phyloP scores from a whole-genome alignment of 2,329 filamentous ascomycete species.

The Chaetomium sp. region DNA sequence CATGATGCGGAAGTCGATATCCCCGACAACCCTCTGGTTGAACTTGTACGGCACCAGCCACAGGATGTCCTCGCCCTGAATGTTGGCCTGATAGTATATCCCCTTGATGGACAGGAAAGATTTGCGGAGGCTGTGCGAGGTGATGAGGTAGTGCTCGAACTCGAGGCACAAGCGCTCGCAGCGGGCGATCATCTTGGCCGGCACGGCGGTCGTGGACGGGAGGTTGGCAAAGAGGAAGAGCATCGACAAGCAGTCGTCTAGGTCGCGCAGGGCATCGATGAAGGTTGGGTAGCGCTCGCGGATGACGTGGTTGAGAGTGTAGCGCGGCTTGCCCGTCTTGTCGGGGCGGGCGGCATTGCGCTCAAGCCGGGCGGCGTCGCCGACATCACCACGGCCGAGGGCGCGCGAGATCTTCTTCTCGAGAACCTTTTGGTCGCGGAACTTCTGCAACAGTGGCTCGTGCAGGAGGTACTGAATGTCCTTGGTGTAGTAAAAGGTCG shows the following conservation, averaged over 20 bases:
- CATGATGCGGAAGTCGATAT: constrained; percentile 99
- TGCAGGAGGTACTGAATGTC: constrained; percentile 98
- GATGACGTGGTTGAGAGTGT: constrained; percentile 94
- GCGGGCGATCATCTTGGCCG: constrained; percentile 91
- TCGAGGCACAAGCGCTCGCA: constrained; percentile 93
- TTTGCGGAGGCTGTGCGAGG: constrained; percentile 87
- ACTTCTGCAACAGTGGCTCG: constrained; percentile 90
- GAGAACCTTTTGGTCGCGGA: constrained; percentile 94
- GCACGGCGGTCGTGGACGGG: constrained; percentile 84
- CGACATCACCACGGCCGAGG: constrained; percentile 85
- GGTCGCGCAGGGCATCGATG: constrained; percentile 86
- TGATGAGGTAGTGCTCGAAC: constrained; percentile 97
- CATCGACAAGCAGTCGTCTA: constrained; percentile 96
- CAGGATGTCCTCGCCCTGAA: constrained; percentile 93
- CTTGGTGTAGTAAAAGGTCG: constrained; percentile 89
- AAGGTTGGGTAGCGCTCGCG: constrained; percentile 98
- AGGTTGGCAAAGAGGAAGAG: constrained; percentile 97
- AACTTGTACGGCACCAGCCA: constrained; percentile 99
- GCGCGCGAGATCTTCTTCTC: constrained; percentile 97
- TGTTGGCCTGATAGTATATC: constrained; percentile 98
- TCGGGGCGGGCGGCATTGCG: constrained; percentile 83
- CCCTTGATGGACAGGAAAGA: constrained; percentile 98
- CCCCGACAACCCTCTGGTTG: constrained; percentile 89
- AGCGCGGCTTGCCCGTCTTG: constrained; percentile 83
- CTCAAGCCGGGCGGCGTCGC: constrained; percentile 86